Conservation (phyloP, 768 basidiomycete species). For the Leccinum fibrillosum region DNA sequence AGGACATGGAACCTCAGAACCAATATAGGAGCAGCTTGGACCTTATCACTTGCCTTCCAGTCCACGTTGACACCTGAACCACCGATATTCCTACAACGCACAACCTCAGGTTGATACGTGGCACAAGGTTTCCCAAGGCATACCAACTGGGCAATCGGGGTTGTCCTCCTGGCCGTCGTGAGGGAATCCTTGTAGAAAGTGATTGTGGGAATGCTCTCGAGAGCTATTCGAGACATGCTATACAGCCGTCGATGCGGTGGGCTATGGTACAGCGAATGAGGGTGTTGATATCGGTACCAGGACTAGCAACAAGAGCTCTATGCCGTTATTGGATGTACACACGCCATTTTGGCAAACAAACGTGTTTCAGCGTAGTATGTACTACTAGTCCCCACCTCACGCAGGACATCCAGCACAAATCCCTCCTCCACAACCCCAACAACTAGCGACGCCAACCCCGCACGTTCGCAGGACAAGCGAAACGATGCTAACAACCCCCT, state of each 20-base stretch:
- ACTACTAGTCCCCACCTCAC: constrained; percentile 15
- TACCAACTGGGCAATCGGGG: constrained; percentile 71
- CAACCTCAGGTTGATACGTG: constrained; percentile 76
- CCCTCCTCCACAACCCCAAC: constrained; percentile 82
- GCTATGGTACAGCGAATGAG: not conserved
- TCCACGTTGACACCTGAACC: constrained; percentile 78
- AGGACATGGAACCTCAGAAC: constrained; percentile 7
- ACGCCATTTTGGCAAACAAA: not conserved
- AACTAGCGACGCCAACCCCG: constrained; percentile 74
- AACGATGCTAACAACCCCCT: constrained; percentile 85
- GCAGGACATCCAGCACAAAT: constrained; percentile 67
- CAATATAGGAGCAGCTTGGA: constrained; percentile 1
- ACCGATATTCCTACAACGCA: constrained; percentile 81
- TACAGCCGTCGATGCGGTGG: not conserved
- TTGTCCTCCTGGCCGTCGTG: constrained; percentile 65
- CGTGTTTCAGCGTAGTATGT: not conserved
- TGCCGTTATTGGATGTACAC: constrained; percentile 12
- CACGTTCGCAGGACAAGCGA: constrained; percentile 70
- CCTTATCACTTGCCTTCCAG: constrained; percentile 68
- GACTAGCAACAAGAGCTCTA: not conserved
- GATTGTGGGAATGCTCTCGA: constrained; percentile 69
- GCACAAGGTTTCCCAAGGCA: constrained; percentile 80
- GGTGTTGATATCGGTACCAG: constrained; percentile 1
- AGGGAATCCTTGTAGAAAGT: constrained; percentile 70
- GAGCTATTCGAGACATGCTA: constrained; percentile 65